Evolutionary conservation across 225 moss, liverwort and hornwort species (phyloP).

Genomic region (Sphagnum contortum): DNA sequence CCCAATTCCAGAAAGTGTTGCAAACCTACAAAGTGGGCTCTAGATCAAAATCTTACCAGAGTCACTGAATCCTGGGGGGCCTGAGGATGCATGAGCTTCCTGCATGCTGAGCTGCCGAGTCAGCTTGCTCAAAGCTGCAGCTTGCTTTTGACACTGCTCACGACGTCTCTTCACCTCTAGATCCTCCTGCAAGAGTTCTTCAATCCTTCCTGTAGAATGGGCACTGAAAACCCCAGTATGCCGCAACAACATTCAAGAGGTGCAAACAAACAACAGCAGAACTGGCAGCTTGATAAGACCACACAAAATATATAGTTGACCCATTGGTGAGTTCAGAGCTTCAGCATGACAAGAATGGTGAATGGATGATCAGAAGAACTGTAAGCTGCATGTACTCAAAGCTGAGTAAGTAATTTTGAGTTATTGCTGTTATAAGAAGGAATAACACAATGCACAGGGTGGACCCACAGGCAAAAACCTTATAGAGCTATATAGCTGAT

Average conservation of each 20-base stretch:
- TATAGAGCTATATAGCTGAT: constrained; percentile 90
- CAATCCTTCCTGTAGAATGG: constrained; percentile 73
- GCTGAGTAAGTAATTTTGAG: no score
- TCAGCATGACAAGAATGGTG: neutral
- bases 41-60: constrained; percentile 9
- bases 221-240: constrained; percentile 24
- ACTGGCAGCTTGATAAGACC: neutral
- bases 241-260: no score
- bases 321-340: no score
- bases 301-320: no score
- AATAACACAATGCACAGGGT: neutral
- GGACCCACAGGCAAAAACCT: constrained; percentile 27
- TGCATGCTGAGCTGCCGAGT: constrained; percentile 88
- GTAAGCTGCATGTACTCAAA: no score
- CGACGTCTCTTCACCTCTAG: constrained; percentile 70
- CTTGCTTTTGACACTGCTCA: constrained; percentile 68
- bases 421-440: no score
- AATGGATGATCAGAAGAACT: neutral
- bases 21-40: no score
- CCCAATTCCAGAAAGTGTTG: no score
- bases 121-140: constrained; percentile 52
- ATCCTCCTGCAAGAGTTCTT: constrained; percentile 88
- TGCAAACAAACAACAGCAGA: no score
- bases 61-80: constrained; percentile 33
- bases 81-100: constrained; percentile 72